Percentiles rank a stretch among this genome's conserved stretches.
Evolutionary conservation across 352 stramenopile species (phyloP).

Genomic region (Phytopythium cucurbitacearum): DNA sequence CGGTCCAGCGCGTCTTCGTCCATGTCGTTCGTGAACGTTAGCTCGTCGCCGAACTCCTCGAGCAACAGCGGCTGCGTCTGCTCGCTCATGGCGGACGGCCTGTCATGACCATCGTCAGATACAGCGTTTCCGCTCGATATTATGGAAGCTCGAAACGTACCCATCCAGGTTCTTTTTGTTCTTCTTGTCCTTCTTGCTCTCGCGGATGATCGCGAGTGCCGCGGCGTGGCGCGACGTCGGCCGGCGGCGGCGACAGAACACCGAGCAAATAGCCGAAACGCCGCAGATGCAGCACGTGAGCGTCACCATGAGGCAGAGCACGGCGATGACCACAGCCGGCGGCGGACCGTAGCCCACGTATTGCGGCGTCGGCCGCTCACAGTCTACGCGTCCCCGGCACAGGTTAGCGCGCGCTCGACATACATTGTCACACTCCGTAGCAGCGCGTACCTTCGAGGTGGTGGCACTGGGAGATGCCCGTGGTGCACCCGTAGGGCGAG

Average conservation of each 20-base stretch:
- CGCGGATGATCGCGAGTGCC: conserved; percentile 13
- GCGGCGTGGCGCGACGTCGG: conserved; percentile 14
- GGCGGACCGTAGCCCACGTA: conserved; percentile 79
- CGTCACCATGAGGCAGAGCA: conserved; percentile 78
- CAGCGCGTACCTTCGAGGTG: conserved; percentile 56
- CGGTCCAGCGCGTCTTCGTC: conserved; percentile 51
- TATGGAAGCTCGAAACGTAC: no score
- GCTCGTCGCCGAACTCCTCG: conserved; percentile 43
- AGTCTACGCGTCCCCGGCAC: conserved; percentile 35
- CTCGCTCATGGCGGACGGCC: neutral
- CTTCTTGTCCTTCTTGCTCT: conserved; percentile 16
- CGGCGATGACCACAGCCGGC: conserved; percentile 75
- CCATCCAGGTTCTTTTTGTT: conserved; percentile 22
- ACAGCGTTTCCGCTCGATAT: no score
- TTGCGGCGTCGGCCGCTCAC: conserved; percentile 64
- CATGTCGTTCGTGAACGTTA: conserved; percentile 56
- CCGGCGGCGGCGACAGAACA: conserved; percentile 42
- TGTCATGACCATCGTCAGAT: neutral
- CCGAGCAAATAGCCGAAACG: conserved; percentile 70
- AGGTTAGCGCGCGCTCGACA: neutral
- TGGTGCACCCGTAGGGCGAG: conserved; percentile 56
- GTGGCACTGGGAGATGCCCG: conserved; percentile 74
- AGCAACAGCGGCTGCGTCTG: conserved; percentile 56
- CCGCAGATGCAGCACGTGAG: conserved; percentile 81
- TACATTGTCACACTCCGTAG: neutral